Evolutionary conservation across 352 stramenopile genomes (phyloP).

Genomic region (Pythium folliculosum): DNA sequence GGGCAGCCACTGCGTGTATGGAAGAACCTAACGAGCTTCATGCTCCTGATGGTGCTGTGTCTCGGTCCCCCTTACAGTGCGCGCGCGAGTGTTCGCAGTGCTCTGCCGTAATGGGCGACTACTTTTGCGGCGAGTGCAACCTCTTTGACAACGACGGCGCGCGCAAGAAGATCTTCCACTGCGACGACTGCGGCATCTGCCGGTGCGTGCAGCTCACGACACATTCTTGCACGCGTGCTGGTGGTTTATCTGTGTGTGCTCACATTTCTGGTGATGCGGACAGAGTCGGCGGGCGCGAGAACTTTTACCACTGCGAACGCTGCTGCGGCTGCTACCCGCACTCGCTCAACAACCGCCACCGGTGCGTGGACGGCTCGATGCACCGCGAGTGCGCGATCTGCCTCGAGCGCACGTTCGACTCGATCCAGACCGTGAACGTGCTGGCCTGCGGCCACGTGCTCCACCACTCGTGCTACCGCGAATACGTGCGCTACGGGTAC

Average conservation of each 20-base stretch:
- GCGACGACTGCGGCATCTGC: slow-evolving; percentile 76
- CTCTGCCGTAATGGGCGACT: slow-evolving; percentile 48
- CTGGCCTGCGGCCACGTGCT: slow-evolving; percentile 78
- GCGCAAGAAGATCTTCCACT: slow-evolving; percentile 74
- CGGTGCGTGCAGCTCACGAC: slow-evolving; percentile 32
- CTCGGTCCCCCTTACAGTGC: slow-evolving; percentile 34
- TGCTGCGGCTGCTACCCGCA: slow-evolving; percentile 82
- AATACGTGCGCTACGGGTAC: slow-evolving; percentile 66
- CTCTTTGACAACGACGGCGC: slow-evolving; percentile 68
- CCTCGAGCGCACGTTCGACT: slow-evolving; percentile 77
- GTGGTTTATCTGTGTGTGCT: neutral
- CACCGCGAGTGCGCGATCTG: slow-evolving; percentile 83
- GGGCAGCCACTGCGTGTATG: no score
- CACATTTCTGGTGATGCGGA: neutral
- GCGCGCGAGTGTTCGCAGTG: slow-evolving; percentile 53
- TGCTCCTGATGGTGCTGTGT: no score
- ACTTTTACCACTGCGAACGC: slow-evolving; percentile 79
- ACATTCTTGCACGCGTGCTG: neutral
- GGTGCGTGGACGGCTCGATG: slow-evolving; percentile 80
- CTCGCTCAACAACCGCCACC: slow-evolving; percentile 69
- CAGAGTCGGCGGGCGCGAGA: slow-evolving; percentile 73
- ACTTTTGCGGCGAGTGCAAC: slow-evolving; percentile 75
- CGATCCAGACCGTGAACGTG: slow-evolving; percentile 69
- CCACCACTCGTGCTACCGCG: slow-evolving; percentile 63
- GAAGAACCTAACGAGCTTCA: no score